Evolutionary conservation across 495 filamentous ascomycete species (phyloP), one percentile per base, ranked within the genome.

Genomic region (Apodospora peruviana): DNA sequence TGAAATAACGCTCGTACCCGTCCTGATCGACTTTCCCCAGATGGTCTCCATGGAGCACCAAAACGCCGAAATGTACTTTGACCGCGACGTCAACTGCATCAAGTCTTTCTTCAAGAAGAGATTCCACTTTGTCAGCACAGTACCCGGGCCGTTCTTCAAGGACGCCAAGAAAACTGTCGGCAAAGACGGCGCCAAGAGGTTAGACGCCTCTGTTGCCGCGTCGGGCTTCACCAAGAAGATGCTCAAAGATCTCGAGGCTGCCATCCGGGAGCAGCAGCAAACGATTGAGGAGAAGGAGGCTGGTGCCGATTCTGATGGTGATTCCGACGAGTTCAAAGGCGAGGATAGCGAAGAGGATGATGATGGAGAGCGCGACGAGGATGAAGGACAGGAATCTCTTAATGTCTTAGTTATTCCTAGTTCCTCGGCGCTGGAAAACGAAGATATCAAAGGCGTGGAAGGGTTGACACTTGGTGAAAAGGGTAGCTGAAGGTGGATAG

Each of bases 21-120:
- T 94, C 43, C 66, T 97, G 22, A 99, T 99, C 56, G 94, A 99
- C 69, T 99, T 99, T 64, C 93, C 93, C 1, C 93, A 99, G 69
- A 95, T 95, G 86, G 79, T 97, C 2, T 95, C 90, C n/a, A 85
- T 96, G 56, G 88, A 94, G 57, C 94, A 99, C 61, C 67, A 67
- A 11, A 95, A 99, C 61, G 94, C 93, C 45, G 82, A 90, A 55
- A 91, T 88, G 77, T 95, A 96, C 66, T 97, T 97, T 56, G 87
- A 96, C 57, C 84, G 93, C 34, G 93, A 99, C 55, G 90, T 97
- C 29, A 76, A 85, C 56, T 97, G 94, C 67, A 82, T 99, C 62
- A 96, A 95, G 74, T 77, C 82, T 17, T 97, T 93, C 64, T 97
- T 99, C 66, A 73, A 86, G 63, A 75, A 88, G 11, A 81, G 90